Evolutionary conservation across 345 rosid species (phyloP).

Genomic region (Brassica incana): DNA sequence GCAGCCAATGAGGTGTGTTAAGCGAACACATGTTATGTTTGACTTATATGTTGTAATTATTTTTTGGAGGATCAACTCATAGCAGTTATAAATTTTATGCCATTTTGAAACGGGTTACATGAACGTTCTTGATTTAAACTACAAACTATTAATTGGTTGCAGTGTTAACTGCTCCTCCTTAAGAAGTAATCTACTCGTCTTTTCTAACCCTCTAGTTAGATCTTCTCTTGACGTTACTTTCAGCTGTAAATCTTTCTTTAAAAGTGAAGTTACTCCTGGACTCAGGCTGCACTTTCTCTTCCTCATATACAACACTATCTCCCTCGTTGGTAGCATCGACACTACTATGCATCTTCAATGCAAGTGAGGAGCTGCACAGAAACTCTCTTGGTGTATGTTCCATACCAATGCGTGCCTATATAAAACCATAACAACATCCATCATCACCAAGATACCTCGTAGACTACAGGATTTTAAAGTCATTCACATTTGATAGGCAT

Average conservation of each 20-base stretch:
- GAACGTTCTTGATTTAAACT: no score
- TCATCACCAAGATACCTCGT: slow-evolving; percentile 6
- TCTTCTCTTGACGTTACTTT: slow-evolving; percentile 43
- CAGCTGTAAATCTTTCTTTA: slow-evolving; percentile 42
- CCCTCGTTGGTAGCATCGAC: slow-evolving; percentile 79
- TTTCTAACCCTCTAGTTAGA: slow-evolving; percentile 36
- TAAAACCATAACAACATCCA: slow-evolving; percentile 24
- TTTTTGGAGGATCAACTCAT: no score
- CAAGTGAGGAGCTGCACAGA: slow-evolving; percentile 60
- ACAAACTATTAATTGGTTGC: no score
- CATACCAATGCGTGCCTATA: slow-evolving; percentile 72
- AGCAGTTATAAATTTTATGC: no score
- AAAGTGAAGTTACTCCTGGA: slow-evolving; percentile 39
- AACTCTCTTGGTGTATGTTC: slow-evolving; percentile 69
- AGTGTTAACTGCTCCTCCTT: slow-evolving; percentile 26
- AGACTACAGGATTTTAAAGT: background rate
- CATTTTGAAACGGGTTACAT: no score
- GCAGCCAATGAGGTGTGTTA: no score
- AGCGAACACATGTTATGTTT: no score
- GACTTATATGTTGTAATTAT: no score
- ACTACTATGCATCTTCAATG: slow-evolving; percentile 81
- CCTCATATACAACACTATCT: slow-evolving; percentile 80
- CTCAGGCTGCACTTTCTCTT: slow-evolving; percentile 23
- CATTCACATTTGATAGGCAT: background rate
- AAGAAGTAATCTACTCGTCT: slow-evolving; percentile 37